Percentiles rank a stretch among this genome's conserved stretches.
These are phyloP conservation scores for Trematosphaeria pertusa DNA, from an alignment of 2,329 filamentous ascomycete genomes.

Conservation along the genomic window DNA sequence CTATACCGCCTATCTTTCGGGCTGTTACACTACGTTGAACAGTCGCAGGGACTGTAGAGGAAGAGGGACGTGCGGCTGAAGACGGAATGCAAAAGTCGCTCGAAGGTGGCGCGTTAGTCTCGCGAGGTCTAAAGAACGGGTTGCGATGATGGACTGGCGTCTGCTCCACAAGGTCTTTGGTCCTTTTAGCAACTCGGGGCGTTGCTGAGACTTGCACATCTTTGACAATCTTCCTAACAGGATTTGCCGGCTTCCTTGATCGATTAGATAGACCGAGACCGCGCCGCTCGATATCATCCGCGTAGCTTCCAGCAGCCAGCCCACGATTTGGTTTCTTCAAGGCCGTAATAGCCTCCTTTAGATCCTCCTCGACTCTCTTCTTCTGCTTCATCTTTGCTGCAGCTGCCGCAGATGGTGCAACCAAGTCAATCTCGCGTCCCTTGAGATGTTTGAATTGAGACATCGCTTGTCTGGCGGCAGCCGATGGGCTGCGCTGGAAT, in stretches of 20 bases:
- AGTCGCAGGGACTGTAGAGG: constrained; percentile 35
- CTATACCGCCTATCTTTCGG: constrained; percentile 35
- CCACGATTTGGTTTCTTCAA: constrained; percentile 78
- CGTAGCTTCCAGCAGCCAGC: constrained; percentile 70
- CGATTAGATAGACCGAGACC: constrained; percentile 31
- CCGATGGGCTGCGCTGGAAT: constrained; percentile 54
- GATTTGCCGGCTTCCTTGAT: constrained; percentile 35
- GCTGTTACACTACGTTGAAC: constrained; percentile 36
- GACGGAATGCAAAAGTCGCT: constrained; percentile 50
- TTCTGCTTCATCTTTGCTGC: constrained; percentile 70
- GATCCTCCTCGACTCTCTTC: constrained; percentile 71
- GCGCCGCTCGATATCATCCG: constrained; percentile 71
- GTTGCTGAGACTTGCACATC: constrained; percentile 53
- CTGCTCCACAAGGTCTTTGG: constrained; percentile 39
- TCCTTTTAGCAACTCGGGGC: constrained; percentile 45
- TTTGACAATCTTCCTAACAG: constrained; percentile 37
- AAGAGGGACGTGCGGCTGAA: constrained; percentile 43
- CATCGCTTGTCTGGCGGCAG: constrained; percentile 44
- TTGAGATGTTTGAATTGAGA: constrained; percentile 55
- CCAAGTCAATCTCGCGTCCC: constrained; percentile 62
- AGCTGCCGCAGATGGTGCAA: constrained; percentile 59
- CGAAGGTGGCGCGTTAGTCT: constrained; percentile 25
- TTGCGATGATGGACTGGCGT: constrained; percentile 38
- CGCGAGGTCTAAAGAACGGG: constrained; percentile 27
- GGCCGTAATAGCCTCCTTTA: constrained; percentile 75